A percentile compares a stretch with the other conserved stretches of the same genome.
phyloP scores from a whole-genome alignment of 768 basidiomycete species.

The Termitomyces sp. region DNA sequence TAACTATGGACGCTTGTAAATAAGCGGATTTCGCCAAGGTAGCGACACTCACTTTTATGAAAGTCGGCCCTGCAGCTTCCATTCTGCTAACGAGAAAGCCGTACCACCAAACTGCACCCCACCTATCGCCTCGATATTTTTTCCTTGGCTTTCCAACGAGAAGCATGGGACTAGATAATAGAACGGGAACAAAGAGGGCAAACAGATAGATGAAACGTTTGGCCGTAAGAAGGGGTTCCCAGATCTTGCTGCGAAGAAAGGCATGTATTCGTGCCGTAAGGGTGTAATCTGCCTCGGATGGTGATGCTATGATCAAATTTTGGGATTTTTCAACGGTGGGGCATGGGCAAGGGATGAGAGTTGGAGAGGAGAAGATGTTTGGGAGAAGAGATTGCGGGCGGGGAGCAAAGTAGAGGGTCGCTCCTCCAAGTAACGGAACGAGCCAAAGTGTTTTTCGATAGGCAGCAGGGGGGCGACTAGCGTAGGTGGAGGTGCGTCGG shows the following conservation, averaged over 20 bases:
- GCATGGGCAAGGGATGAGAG: slow-evolving; percentile 36
- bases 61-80: slow-evolving; percentile 94
- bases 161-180: slow-evolving; percentile 80
- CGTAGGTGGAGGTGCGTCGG: slow-evolving; percentile 14
- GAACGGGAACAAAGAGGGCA: slow-evolving; percentile 81
- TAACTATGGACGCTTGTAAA: slow-evolving; percentile 44
- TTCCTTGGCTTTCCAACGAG: slow-evolving; percentile 56
- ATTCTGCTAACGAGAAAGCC: slow-evolving; percentile 81
- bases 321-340: slow-evolving; percentile 10
- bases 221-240: slow-evolving; percentile 84
- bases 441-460: slow-evolving; percentile 42
- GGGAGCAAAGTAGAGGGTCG: slow-evolving; percentile 45
- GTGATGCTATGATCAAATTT: slow-evolving; percentile 53
- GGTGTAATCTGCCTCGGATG: slow-evolving; percentile 54
- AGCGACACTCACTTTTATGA: slow-evolving; percentile 73
- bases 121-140: slow-evolving; percentile 65
- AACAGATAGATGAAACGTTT: slow-evolving; percentile 81
- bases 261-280: slow-evolving; percentile 37
- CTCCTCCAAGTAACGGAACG: slow-evolving; percentile 51
- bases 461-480: slow-evolving; percentile 21
- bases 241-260: slow-evolving; percentile 54
- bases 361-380: slow-evolving; percentile 44
- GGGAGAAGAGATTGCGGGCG: slow-evolving; percentile 36
- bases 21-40: neutral
- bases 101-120: slow-evolving; percentile 99